Percentiles rank a stretch among this genome's conserved stretches.
Conservation (phyloP, 106 monocot genomes). For the Hemerocallis citrina region DNA sequence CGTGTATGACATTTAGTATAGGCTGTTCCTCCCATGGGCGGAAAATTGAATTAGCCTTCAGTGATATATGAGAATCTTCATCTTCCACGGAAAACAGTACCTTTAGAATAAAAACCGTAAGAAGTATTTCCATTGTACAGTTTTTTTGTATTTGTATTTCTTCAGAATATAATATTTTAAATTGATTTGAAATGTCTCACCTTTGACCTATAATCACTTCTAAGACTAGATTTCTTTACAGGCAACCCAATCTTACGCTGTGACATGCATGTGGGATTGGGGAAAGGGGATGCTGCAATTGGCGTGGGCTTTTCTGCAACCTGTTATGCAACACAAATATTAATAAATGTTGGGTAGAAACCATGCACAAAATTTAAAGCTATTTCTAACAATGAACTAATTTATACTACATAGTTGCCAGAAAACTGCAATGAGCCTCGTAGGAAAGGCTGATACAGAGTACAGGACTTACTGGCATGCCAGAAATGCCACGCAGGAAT, state of each 20-base stretch:
- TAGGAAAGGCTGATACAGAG: slow-evolving; percentile 45
- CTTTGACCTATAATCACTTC: slow-evolving; percentile 51
- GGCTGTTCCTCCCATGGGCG: slow-evolving; percentile 64
- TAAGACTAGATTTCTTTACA: slow-evolving; percentile 57
- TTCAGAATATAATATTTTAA: no score
- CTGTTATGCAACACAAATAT: no score
- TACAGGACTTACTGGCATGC: slow-evolving; percentile 65
- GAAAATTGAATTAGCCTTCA: slow-evolving; percentile 81
- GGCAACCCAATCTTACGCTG: slow-evolving; percentile 70
- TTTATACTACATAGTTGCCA: no score
- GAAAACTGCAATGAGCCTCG: no score
- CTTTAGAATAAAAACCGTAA: no score
- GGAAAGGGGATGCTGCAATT: slow-evolving; percentile 48
- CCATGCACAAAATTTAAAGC: no score
- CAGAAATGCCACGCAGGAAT: slow-evolving; percentile 87
- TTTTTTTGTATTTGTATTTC: no score
- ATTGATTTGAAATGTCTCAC: no score
- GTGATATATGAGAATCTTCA: slow-evolving; percentile 48
- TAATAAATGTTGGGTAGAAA: no score
- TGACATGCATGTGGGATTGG: slow-evolving; percentile 62
- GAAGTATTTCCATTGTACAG: no score
- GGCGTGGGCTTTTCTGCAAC: no score
- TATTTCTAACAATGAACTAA: no score
- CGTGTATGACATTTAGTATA: slow-evolving; percentile 15
- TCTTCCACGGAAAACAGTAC: slow-evolving; percentile 69